Percentiles rank a stretch among this genome's conserved stretches.
Evolutionary conservation across 2,329 filamentous ascomycete species (phyloP).

Genomic region (Fusarium sp.): DNA sequence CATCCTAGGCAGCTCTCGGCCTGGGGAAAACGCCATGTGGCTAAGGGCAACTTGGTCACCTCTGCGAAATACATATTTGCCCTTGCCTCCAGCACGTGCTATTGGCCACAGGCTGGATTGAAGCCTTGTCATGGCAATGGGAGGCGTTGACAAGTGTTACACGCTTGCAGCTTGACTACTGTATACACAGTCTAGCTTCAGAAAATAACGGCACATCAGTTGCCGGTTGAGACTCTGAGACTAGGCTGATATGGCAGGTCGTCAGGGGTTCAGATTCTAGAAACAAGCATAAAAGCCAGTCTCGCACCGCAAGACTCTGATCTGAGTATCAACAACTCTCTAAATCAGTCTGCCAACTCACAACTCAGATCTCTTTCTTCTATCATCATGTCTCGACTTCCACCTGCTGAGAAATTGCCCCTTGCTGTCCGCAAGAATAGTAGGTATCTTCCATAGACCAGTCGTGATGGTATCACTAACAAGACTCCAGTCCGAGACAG

Average conservation of each 20-base stretch:
- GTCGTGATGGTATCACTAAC: background rate
- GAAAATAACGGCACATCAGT: background rate
- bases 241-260: background rate
- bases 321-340: background rate
- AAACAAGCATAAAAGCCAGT: constrained; percentile 16
- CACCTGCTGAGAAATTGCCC: constrained; percentile 60
- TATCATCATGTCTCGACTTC: constrained; percentile 46
- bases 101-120: background rate
- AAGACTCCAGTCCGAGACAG: constrained; percentile 58
- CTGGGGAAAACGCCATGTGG: background rate
- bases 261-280: constrained; percentile 6
- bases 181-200: background rate
- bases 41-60: background rate
- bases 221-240: background rate
- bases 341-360: background rate
- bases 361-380: background rate
- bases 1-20: background rate
- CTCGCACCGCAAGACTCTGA: background rate
- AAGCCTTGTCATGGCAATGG: background rate
- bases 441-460: constrained; percentile 38
- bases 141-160: constrained; percentile 7
- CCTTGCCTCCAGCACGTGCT: background rate
- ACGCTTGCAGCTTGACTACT: background rate
- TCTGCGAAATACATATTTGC: background rate
- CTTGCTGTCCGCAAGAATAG: constrained; percentile 62